phyloP scores from a whole-genome alignment of 805 yeast species.

The Wickerhamiella australiensis region DNA sequence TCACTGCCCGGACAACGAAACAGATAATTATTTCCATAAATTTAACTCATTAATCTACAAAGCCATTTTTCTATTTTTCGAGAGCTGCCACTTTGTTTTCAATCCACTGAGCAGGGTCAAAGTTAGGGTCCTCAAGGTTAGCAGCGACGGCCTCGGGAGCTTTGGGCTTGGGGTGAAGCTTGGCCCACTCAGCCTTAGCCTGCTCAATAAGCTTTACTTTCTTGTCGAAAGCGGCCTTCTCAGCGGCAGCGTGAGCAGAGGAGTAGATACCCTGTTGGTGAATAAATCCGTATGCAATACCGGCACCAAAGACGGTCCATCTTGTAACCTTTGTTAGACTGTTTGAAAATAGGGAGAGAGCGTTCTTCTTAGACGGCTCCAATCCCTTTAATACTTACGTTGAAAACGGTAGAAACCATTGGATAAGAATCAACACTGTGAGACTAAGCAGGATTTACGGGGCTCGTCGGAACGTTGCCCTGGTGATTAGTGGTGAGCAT shows the following conservation, averaged over 20 bases:
- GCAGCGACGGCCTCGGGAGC: constrained; percentile 34
- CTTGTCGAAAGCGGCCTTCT: constrained; percentile 45
- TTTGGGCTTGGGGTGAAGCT: constrained; percentile 39
- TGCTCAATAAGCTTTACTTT: constrained; percentile 67
- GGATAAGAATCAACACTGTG: constrained; percentile 7
- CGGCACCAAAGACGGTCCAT: constrained; percentile 83
- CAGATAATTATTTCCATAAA: neutral
- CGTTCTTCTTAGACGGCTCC: neutral
- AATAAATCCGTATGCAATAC: constrained; percentile 76
- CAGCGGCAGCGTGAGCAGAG: constrained; percentile 46
- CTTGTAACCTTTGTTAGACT: constrained; percentile 53
- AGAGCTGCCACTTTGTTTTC: constrained; percentile 14
- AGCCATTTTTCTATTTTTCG: neutral
- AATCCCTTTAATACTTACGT: constrained; percentile 17
- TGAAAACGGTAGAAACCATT: constrained; percentile 21
- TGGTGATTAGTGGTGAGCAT: too few relatives aligned
- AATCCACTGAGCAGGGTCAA: constrained; percentile 52
- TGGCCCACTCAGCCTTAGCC: constrained; percentile 83
- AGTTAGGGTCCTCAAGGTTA: constrained; percentile 78
- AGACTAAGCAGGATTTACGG: constrained; percentile 5
- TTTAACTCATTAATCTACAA: neutral
- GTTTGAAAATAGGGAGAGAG: neutral
- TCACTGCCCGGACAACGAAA: too few relatives aligned
- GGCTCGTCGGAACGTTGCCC: neutral
- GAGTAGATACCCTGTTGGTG: constrained; percentile 63